These are phyloP conservation scores for Pyrus communis DNA, from an alignment of 306 rosid species.

Conservation along the genomic window DNA sequence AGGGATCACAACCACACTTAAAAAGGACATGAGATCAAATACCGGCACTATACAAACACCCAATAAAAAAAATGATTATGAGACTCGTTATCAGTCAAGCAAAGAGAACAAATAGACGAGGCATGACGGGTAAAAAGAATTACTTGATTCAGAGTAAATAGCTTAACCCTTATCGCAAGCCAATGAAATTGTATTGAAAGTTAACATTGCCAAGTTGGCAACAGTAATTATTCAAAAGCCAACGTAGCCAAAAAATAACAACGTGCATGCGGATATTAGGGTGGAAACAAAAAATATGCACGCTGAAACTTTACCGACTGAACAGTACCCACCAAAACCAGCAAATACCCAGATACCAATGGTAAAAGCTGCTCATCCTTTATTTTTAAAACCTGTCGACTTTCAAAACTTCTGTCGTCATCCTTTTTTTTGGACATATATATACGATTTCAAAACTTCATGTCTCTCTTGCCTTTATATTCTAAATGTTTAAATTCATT, in stretches of 20 bases:
- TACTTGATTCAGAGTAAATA: not conserved
- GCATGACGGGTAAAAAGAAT: not conserved
- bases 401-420: conserved; percentile 23
- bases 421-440: not conserved
- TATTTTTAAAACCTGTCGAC: not conserved
- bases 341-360: conserved; percentile 15
- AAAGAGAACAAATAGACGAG: too few species aligned
- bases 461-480: not conserved
- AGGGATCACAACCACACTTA: not conserved
- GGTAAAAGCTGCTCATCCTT: conserved; percentile 4
- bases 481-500: conserved; percentile 23
- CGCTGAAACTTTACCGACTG: not conserved
- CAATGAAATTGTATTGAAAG: not conserved
- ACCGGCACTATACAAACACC: not conserved
- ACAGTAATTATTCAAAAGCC: not conserved
- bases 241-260: not conserved
- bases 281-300: not conserved
- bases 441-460: conserved; percentile 20
- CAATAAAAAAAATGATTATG: not conserved
- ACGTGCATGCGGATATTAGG: not conserved
- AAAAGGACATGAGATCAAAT: not conserved
- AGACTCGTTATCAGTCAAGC: not conserved
- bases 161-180: too few species aligned
- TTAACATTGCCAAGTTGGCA: not conserved
- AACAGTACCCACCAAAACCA: not conserved